Evolutionary conservation across 139 green algal genomes (phyloP), one percentile per base, ranked within the genome.

Genomic region (Coccomyxa sp.): DNA sequence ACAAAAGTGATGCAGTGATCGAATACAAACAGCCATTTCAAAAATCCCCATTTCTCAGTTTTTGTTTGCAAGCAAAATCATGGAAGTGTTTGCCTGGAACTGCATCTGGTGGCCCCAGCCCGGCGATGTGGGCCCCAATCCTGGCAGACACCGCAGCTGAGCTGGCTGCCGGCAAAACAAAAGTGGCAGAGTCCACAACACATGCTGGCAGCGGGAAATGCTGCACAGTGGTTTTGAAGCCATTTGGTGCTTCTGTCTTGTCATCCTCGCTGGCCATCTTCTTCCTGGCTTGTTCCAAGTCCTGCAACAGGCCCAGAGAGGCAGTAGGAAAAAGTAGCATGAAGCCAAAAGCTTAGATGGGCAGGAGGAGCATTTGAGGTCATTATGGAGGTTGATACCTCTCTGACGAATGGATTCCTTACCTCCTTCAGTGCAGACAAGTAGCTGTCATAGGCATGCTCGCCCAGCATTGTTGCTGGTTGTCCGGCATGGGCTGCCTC

Each of bases 121-220:
- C 13, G 21, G 17, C n/a, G 59, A 77, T 77, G 59, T 57, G 17
- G 25, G 30, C 27, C 3, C n/a, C 25, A 13, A 16, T 45, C 27
- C 13, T 13, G 0, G 67, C 57, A 63, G 38, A 27, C 11, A 51
- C 83, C 16, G 85, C 86, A 15, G 82, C 80, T n/a, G 83, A 85
- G 31, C 86, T 68, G 21, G 58, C 67, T 12, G 90, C 88, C 4
- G 92, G 91, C 66, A 95, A 85, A n/a, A 95, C 92, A 80, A 95
- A 93, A 0, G 85, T 79, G 15, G 66, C 30, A 14, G 58, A 67
- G 76, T 90, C 89, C 38, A 95, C 51, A 16, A 85, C 80, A 38
- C 77, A 89, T 38, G 90, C 79, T 59, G 86, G 85, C 82, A 93
- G 76, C 30, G 89, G 89, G 31, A 91, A 75, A 71, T 89, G 76